Conservation (phyloP, 75 land plant species). For the Ceratopteris richardii region DNA sequence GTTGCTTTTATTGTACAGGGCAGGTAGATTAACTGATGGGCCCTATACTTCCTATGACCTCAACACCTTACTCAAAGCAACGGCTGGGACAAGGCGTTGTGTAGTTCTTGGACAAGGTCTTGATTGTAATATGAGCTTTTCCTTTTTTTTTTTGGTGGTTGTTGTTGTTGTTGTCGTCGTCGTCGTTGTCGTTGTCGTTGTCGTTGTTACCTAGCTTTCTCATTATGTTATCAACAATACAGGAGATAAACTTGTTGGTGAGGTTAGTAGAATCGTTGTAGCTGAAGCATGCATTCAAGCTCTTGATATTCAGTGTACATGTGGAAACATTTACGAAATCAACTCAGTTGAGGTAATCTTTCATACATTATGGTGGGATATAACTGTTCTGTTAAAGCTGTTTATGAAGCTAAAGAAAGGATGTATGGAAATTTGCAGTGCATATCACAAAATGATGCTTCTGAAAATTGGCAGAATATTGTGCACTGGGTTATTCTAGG, state of each 20-base stretch:
- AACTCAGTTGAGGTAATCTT: constrained; percentile 69
- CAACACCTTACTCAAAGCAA: constrained; percentile 89
- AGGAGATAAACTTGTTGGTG: constrained; percentile 95
- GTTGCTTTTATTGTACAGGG: constrained; percentile 29
- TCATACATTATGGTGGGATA: too few relatives aligned
- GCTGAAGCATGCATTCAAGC: constrained; percentile 98
- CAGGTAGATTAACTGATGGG: constrained; percentile 93
- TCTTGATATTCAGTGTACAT: constrained; percentile 65
- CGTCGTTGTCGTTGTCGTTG: too few relatives aligned
- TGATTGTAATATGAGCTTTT: background rate
- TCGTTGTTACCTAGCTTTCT: too few relatives aligned
- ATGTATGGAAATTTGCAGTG: too few relatives aligned
- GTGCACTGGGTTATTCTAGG: too few relatives aligned
- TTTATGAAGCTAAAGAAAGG: too few relatives aligned
- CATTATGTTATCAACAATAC: background rate
- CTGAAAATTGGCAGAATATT: too few relatives aligned
- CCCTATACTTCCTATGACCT: constrained; percentile 97
- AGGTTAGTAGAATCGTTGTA: constrained; percentile 85
- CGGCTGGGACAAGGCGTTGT: constrained; percentile 72
- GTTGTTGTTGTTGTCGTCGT: too few relatives aligned
- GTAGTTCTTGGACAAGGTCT: constrained; percentile 77
- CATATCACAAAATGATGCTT: too few relatives aligned
- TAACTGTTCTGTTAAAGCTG: too few relatives aligned
- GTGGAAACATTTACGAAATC: constrained; percentile 76
- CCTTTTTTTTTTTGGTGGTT: too few relatives aligned